phyloP scores from a whole-genome alignment of 129 eudicot genomes.

The Chrysanthemum makinoi region DNA sequence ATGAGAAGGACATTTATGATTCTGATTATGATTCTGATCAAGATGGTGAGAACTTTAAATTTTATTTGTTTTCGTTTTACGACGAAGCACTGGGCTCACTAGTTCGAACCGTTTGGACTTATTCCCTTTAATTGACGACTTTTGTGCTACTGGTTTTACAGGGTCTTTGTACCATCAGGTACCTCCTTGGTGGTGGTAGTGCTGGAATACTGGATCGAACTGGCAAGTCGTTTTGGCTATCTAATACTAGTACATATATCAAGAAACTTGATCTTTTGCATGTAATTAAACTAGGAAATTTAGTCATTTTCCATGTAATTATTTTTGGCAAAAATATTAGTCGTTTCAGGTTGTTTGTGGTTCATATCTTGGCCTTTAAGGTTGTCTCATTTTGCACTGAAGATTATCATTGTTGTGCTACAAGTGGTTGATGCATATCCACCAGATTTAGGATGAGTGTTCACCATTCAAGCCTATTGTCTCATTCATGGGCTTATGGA shows the following conservation, averaged over 20 bases:
- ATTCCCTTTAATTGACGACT: conserved; percentile 13
- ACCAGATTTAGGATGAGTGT: not conserved
- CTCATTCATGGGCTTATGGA: not conserved
- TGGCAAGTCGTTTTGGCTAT: conserved; percentile 73
- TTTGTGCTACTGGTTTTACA: conserved; percentile 14
- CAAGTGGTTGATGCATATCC: conserved; percentile 9
- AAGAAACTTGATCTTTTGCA: not conserved
- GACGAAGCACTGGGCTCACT: not conserved
- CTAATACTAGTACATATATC: conserved; percentile 35
- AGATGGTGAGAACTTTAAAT: conserved; percentile 22
- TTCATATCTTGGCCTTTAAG: conserved; percentile 7
- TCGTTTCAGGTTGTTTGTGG: not conserved
- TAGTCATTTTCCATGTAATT: conserved; percentile 16
- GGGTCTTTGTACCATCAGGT: not conserved
- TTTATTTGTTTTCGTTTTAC: not conserved
- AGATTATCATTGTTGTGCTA: not conserved
- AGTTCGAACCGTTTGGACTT: not conserved
- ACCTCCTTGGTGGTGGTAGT: conserved; percentile 16
- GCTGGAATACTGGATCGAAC: conserved; percentile 10
- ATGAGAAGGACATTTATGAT: conserved; percentile 7
- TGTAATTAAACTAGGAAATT: conserved; percentile 20
- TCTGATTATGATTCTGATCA: conserved; percentile 22
- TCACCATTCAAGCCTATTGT: too few species aligned
- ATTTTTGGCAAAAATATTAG: not conserved
- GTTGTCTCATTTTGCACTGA: not conserved